phyloP scores from a whole-genome alignment of 768 basidiomycete genomes.

The Xerocomellus amylosporus region DNA sequence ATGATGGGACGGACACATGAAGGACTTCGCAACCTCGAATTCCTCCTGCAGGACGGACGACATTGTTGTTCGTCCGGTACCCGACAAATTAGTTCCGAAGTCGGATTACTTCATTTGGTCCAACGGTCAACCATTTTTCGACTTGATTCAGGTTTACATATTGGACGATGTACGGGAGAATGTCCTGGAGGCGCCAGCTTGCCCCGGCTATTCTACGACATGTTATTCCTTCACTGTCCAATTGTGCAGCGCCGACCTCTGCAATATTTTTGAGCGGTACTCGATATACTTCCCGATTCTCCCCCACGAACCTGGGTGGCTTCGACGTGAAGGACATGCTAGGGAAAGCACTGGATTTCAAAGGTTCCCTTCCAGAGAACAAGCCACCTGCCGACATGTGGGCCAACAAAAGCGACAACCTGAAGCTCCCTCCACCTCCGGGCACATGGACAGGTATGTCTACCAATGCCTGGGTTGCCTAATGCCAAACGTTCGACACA shows the following conservation, averaged over 20 bases:
- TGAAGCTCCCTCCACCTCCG: constrained; percentile 36
- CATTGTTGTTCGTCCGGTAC: constrained; percentile 42
- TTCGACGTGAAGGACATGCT: constrained; percentile 17
- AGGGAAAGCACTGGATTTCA: constrained; percentile 13
- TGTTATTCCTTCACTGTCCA: background rate
- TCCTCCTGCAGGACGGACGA: constrained; percentile 74
- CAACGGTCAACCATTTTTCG: constrained; percentile 10
- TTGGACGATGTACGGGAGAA: constrained; percentile 3
- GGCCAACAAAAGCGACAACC: constrained; percentile 22
- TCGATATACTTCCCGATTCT: constrained; percentile 10
- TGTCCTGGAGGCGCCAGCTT: constrained; percentile 23
- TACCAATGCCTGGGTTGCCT: background rate
- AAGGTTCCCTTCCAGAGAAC: constrained; percentile 10
- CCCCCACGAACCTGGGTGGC: background rate
- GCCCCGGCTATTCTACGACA: constrained; percentile 12
- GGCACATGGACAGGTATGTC: constrained; percentile 53
- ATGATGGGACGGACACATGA: constrained; percentile 4
- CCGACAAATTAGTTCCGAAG: constrained; percentile 25
- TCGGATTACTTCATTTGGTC: constrained; percentile 13
- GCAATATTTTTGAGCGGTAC: background rate
- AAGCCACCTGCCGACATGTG: constrained; percentile 39
- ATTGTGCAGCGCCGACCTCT: background rate
- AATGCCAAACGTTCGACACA: constrained; percentile 28
- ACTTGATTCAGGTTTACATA: background rate
- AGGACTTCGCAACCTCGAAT: constrained; percentile 64